Evolutionary conservation across 2,329 filamentous ascomycete species (phyloP).

Genomic region (Talaromyces amestolkiae): DNA sequence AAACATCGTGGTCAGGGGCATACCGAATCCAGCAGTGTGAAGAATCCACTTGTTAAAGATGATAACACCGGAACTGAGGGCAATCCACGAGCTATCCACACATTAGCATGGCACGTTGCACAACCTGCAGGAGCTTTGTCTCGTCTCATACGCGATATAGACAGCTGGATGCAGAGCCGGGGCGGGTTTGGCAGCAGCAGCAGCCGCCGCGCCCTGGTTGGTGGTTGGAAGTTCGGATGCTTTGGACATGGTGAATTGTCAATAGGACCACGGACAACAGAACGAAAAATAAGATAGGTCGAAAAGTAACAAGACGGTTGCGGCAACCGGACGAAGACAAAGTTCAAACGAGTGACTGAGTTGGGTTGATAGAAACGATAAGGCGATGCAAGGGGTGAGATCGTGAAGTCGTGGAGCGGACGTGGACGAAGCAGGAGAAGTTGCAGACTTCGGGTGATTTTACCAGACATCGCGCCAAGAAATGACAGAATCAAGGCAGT

Average conservation of each 20-base stretch:
- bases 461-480: not conserved
- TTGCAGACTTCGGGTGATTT: not conserved
- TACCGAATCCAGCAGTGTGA: conserved; percentile 78
- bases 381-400: not conserved
- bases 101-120: conserved; percentile 8
- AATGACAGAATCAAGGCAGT: not conserved
- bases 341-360: conserved; percentile 12
- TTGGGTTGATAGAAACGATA: not conserved
- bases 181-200: conserved; percentile 12
- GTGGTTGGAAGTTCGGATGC: conserved; percentile 13
- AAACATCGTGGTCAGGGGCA: conserved; percentile 34
- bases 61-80: conserved; percentile 88
- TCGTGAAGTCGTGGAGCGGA: not conserved
- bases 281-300: not conserved
- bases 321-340: not conserved
- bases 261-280: not conserved
- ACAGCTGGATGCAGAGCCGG: conserved; percentile 72
- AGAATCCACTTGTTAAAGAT: conserved; percentile 99
- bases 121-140: not conserved
- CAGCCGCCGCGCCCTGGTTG: conserved; percentile 11
- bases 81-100: conserved; percentile 74
- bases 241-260: conserved; percentile 12
- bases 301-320: not conserved
- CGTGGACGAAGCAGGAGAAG: not conserved
- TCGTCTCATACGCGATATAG: conserved; percentile 66